phyloP scores from a whole-genome alignment of 179 eudicot species.

The Vitellaria paradoxa region DNA sequence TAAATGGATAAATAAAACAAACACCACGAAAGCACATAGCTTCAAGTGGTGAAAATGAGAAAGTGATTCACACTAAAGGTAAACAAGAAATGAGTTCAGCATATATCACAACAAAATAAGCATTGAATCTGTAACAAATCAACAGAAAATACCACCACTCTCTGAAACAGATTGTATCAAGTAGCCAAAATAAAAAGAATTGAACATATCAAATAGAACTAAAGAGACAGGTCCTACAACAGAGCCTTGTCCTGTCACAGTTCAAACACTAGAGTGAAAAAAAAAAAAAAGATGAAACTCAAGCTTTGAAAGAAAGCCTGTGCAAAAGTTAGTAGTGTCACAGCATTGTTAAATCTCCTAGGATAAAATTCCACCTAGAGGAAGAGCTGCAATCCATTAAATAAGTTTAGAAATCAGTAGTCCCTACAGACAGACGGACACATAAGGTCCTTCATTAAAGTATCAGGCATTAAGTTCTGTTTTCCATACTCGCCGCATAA shows the following conservation, averaged over 20 bases:
- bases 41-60: background rate
- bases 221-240: background rate
- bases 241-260: constrained; percentile 5
- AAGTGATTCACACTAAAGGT: background rate
- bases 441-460: constrained; percentile 8
- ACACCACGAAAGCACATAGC: background rate
- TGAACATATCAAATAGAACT: background rate
- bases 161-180: background rate
- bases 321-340: constrained; percentile 10
- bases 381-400: constrained; percentile 4
- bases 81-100: background rate
- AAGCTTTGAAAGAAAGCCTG: background rate
- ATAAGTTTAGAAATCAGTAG: constrained; percentile 8
- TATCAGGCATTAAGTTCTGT: background rate
- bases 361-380: constrained; percentile 15
- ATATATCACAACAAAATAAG: background rate
- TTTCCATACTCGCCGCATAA: background rate
- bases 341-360: constrained; percentile 22
- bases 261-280: background rate
- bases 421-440: constrained; percentile 12
- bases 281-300: background rate
- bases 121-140: background rate
- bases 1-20: background rate
- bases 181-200: background rate
- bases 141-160: background rate